Evolutionary conservation across 2,329 filamentous ascomycete species (phyloP).

Genomic region (Alternaria metachromatica): DNA sequence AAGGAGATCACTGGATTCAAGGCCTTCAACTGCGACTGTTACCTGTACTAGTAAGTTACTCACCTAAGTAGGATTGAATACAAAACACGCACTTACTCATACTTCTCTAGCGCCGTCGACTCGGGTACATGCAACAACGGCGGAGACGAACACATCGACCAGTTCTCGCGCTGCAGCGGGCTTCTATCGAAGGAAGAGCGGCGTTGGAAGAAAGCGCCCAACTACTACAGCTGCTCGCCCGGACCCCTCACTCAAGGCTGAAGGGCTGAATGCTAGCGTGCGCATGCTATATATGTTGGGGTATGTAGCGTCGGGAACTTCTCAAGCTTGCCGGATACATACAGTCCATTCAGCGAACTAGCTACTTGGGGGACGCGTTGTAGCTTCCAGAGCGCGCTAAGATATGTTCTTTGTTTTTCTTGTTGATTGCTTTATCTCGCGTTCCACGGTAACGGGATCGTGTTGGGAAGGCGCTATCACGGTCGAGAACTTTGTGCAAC

Average conservation of each 20-base stretch:
- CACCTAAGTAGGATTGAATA: no score
- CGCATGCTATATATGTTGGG: neutral
- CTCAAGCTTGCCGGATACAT: neutral
- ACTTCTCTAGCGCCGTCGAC: neutral
- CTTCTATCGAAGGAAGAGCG: neutral
- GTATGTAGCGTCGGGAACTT: neutral
- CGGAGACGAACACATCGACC: neutral
- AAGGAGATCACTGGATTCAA: neutral
- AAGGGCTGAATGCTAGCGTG: neutral
- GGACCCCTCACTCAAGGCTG: neutral
- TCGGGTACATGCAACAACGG: conserved; percentile 1
- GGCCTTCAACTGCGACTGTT: neutral
- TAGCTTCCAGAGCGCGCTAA: neutral
- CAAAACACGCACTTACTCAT: neutral
- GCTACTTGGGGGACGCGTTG: neutral
- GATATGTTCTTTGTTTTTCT: neutral
- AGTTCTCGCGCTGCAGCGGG: neutral
- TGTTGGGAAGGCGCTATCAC: neutral
- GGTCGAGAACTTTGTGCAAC: neutral
- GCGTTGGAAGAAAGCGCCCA: conserved; percentile 1
- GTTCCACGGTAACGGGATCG: neutral
- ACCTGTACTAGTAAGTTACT: neutral
- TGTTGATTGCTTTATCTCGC: neutral
- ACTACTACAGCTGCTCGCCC: neutral
- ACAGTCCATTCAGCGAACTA: neutral